phyloP scores from a whole-genome alignment of 2,329 filamentous ascomycete genomes.

The Cryphonectria carpinicola region DNA sequence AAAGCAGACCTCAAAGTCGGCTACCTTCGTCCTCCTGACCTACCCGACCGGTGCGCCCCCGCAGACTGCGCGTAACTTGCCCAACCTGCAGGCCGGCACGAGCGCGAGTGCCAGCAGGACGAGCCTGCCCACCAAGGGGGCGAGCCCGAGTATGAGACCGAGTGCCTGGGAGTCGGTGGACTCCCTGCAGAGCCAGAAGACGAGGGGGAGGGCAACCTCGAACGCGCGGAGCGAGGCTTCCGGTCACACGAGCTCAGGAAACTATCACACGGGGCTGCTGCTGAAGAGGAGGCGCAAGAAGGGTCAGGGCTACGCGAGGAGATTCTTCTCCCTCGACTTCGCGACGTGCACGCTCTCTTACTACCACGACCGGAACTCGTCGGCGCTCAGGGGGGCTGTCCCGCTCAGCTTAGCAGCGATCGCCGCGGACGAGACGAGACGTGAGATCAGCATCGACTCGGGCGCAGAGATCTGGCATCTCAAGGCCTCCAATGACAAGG shows the following conservation, averaged over 20 bases:
- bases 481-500: conserved; percentile 77
- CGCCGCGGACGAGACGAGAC: conserved; percentile 81
- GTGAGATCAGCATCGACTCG: conserved; percentile 95
- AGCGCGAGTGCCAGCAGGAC: conserved; percentile 50
- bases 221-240: conserved; percentile 56
- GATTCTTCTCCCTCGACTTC: conserved; percentile 96
- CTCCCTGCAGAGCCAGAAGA: conserved; percentile 59
- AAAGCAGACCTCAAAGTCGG: conserved; percentile 91
- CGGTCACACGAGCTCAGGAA: conserved; percentile 43
- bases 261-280: conserved; percentile 81
- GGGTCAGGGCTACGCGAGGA: conserved; percentile 88
- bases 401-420: conserved; percentile 90
- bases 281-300: conserved; percentile 91
- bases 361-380: conserved; percentile 92
- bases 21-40: conserved; percentile 91
- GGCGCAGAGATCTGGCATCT: conserved; percentile 98
- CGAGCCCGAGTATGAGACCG: conserved; percentile 49
- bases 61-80: conserved; percentile 73
- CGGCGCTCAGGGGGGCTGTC: conserved; percentile 87
- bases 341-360: conserved; percentile 94
- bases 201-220: conserved; percentile 49
- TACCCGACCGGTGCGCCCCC: conserved; percentile 84
- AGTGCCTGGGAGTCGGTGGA: conserved; percentile 60
- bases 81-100: conserved; percentile 53
- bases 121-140: conserved; percentile 51